Conservation (phyloP, 306 rosid genomes). For the Hippophae tibetana region DNA sequence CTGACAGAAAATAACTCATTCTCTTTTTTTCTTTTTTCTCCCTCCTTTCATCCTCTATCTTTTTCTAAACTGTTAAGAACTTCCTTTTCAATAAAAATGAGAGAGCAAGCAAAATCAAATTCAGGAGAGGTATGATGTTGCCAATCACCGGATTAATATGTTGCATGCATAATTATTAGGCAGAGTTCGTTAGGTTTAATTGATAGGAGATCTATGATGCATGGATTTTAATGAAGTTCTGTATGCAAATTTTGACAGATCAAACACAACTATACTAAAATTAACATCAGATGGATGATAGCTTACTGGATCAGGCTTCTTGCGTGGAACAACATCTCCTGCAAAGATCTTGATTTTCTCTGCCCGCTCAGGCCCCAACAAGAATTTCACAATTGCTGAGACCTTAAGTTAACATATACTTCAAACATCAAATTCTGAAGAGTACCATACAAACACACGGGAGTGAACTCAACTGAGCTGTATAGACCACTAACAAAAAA, state of each 20-base stretch:
- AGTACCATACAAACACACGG: background rate
- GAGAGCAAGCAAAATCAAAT: background rate
- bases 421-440: slow-evolving; percentile 16
- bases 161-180: no score
- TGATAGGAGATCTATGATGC: no score
- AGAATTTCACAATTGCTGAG: slow-evolving; percentile 84
- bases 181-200: no score
- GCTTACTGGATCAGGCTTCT: slow-evolving; percentile 96
- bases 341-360: slow-evolving; percentile 88
- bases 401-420: slow-evolving; percentile 45
- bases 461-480: no score
- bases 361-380: slow-evolving; percentile 83
- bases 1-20: background rate
- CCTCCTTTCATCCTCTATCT: background rate
- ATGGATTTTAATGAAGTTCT: background rate
- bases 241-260: background rate
- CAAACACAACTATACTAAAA: background rate
- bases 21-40: background rate
- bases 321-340: slow-evolving; percentile 94
- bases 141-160: no score
- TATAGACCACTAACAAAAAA: background rate
- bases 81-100: no score
- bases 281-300: slow-evolving; percentile 16
- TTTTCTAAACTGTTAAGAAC: background rate
- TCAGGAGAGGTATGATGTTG: no score